Evolutionary conservation across 2,329 filamentous ascomycete species (phyloP), one percentile per base, ranked within the genome.

Genomic region (Cryoendolithus antarcticus): DNA sequence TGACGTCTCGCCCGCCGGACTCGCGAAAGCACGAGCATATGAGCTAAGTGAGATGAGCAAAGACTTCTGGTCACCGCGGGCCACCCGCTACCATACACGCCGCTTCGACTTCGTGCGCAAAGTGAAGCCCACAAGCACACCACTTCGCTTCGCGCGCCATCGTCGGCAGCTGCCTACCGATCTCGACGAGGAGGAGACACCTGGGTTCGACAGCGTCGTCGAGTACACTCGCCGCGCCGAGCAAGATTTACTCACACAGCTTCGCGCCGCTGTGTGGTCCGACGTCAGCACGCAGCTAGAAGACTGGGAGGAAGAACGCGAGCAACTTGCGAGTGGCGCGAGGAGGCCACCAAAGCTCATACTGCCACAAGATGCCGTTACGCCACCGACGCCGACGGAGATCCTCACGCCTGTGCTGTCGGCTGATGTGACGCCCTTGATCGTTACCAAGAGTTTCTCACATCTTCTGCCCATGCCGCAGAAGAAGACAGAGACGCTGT

Each of bases 1-100:
- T 6, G 56, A 64, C 34, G 43, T 62, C 9, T 56, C 58, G 0
- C 40, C 54, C 0, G 39, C 52, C 1, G 54, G 52, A 1, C 54
- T 64, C 4, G 58, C 59, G 1, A 47, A 42, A 3, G 56, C 57
- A 2, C 55, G 62, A 19, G 57, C 58, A 1, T 43, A 49, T 6
- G 63, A 66, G 48, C 54, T 66, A 0, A 57, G 54, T 4, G 57
- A 66, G 43, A 64, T 66, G 62, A 52, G 57, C 30, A 58, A 60
- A 35, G 63, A 66, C 49, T 65, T 65, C 46, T 66, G 61, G 62
- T 59, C 57, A 13, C 45, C 60, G 1, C 52, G 62, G 4, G 51
- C 59, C 3, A 37, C 46, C 9, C 51, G 61, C 9, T 66, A 65
- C 37, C 62, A 65, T 46, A 47, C 46, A 2, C 58, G 62, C 9